Conservation (phyloP, 345 rosid species). For the Odontarrhena argentea region DNA sequence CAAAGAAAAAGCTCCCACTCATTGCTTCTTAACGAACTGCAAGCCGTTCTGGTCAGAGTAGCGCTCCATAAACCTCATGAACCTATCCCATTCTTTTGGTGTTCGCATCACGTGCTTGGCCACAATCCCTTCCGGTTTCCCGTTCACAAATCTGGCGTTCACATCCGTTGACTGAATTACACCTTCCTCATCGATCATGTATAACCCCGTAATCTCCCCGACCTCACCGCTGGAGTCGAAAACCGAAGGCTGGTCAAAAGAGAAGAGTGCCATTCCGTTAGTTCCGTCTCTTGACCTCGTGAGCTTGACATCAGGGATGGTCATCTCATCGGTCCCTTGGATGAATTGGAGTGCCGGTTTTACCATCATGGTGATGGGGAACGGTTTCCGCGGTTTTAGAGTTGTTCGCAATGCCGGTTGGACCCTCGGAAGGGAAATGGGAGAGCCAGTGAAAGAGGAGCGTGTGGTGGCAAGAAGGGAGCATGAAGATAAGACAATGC, state of each 20-base stretch:
- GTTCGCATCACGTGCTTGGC: constrained; percentile 84
- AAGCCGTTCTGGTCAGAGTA: constrained; percentile 85
- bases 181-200: constrained; percentile 97
- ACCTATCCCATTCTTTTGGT: constrained; percentile 89
- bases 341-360: constrained; percentile 81
- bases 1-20: constrained; percentile 11
- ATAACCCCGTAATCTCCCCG: constrained; percentile 92
- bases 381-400: constrained; percentile 28
- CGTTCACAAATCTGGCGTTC: constrained; percentile 85
- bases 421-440: constrained; percentile 40
- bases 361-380: constrained; percentile 60
- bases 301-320: constrained; percentile 78
- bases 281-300: constrained; percentile 87
- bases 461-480: constrained; percentile 42
- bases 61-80: constrained; percentile 98
- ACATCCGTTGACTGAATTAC: constrained; percentile 91
- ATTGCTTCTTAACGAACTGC: constrained; percentile 78
- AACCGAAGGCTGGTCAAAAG: constrained; percentile 83
- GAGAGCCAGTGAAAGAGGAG: constrained; percentile 55
- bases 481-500: constrained; percentile 45
- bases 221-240: constrained; percentile 85
- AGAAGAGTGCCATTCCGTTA: constrained; percentile 82
- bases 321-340: constrained; percentile 89
- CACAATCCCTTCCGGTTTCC: constrained; percentile 83
- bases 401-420: constrained; percentile 28